Evolutionary conservation across 306 rosid genomes (phyloP), one percentile per base, ranked within the genome.

Genomic region (Quillaja saponaria): DNA sequence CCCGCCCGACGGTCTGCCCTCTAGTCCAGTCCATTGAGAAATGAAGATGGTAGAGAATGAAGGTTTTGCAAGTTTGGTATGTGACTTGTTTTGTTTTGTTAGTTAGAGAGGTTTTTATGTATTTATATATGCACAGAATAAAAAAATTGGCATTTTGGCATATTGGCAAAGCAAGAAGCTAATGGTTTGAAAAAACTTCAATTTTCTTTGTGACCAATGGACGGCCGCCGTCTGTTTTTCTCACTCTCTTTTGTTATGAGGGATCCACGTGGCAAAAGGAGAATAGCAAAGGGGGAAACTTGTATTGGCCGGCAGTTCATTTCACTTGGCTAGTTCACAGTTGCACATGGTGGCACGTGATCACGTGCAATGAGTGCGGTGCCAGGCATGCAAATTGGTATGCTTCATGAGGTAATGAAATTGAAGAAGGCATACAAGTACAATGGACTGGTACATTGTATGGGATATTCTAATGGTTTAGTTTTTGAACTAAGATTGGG

Each of bases 11-110:
- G 51, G 57, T 73, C 47, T 45, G 60, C 2, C 95, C 96, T 34
- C 95, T 85, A 0, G 51, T 80, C 96, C 96, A 92, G 16, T 64
- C 83, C 96, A 91, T 87, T 25, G 37, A 55, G 40, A 17, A 9
- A 8, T 39, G 10, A 39, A 39, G 10, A 39, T 39, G 2, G 44
- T 8, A 39, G 44, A 39, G 44, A n/a, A 12, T 37, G 31, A 18
- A 16, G 37, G 12, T 42, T 8, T 34, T 4, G 37, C 21, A 14
- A 34, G 69, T 0, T 41, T 8, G 59, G 13, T 51, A 17, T 7
- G 69, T 39, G 71, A 56, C 34, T 33, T 16, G 14, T 0, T 21
- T 1, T 21, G 41, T 50, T 4, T 13, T 47, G 61, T 49, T 47
- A 49, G 74, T 65, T 66, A 19, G 50, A 8, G 58, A 39, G 59